Conservation (phyloP, 768 basidiomycete species). For the Tulasnella sp. region DNA sequence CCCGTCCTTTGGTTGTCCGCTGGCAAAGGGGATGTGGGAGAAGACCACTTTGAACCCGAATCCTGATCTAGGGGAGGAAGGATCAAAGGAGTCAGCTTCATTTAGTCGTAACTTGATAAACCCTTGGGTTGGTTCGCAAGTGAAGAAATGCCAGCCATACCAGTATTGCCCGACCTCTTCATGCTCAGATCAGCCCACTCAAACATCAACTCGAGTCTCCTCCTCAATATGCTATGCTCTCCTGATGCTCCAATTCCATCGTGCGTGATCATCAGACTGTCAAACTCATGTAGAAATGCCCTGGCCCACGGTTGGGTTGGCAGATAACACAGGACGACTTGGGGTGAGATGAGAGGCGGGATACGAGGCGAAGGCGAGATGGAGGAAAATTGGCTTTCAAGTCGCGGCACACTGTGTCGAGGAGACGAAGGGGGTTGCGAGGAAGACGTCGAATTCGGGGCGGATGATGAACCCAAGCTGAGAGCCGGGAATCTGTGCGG, state of each 20-base stretch:
- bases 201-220: conserved; percentile 5
- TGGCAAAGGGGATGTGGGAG: background rate
- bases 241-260: background rate
- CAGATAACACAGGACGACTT: background rate
- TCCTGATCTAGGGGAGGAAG: background rate
- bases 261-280: conserved; percentile 3
- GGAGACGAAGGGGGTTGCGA: background rate
- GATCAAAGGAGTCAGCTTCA: too few species aligned
- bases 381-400: background rate
- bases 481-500: background rate
- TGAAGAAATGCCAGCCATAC: background rate
- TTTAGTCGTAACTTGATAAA: too few species aligned
- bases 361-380: background rate
- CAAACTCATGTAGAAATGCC: conserved; percentile 6
- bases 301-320: background rate
- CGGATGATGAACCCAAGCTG: background rate
- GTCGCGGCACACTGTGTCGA: background rate
- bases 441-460: background rate
- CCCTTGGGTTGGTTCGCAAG: too few species aligned
- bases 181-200: conserved; percentile 3
- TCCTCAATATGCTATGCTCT: background rate
- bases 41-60: background rate
- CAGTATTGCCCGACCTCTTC: background rate
- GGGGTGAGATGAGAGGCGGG: background rate
- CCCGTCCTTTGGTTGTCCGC: background rate